Base-by-base conservation (phyloP, 257 asterid species). In the Fraxinus americana region DNA sequence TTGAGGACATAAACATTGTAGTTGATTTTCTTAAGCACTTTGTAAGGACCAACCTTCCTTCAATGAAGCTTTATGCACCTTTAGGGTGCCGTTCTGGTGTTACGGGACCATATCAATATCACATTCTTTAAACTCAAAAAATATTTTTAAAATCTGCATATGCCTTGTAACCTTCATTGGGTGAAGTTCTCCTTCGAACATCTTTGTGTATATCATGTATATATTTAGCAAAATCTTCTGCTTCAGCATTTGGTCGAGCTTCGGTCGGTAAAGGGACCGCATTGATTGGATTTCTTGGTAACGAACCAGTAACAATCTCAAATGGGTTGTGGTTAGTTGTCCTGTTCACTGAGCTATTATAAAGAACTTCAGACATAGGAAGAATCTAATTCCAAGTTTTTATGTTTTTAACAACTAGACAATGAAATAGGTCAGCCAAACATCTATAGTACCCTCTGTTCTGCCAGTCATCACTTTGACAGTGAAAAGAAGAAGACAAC, bases 161-260 rank as follows among this genome's bases (percentile, higher is more conserved):
- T 52, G 61, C 21, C 61, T 17, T 43, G 23, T 71, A 41, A 19
- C 38, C 21, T 10, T 9, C 75, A 71, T 43, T 71, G 30, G 63
- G 7, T n/a, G n/a, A n/a, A 25, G 52, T 41, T 23, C 34, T 71
- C 27, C 75, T n/a, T 5, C 61, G 35, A 38, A 43, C 21, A 39
- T 71, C 75, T 9, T 21, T 17, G 38, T 71, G 61, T 2, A 21
- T 71, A 2, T 71, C 65, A 6, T 19, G 35, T 39, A 71, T 41
- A 71, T n/a, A 32, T 29, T 7, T n/a, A 43, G 63, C 35, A 23
- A 71, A 71, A 1, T 48, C 57, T 9, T 71, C 75, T 2, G 32
- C 75, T 71, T 71, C 75, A 38, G 38, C 75, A 71, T n/a, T 71
- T 19, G 32, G 61, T 16, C 10, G 59, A 29, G 29, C 75, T 13